phyloP scores from a whole-genome alignment of 2,329 filamentous ascomycete species.

The Sporothrix protearum region DNA sequence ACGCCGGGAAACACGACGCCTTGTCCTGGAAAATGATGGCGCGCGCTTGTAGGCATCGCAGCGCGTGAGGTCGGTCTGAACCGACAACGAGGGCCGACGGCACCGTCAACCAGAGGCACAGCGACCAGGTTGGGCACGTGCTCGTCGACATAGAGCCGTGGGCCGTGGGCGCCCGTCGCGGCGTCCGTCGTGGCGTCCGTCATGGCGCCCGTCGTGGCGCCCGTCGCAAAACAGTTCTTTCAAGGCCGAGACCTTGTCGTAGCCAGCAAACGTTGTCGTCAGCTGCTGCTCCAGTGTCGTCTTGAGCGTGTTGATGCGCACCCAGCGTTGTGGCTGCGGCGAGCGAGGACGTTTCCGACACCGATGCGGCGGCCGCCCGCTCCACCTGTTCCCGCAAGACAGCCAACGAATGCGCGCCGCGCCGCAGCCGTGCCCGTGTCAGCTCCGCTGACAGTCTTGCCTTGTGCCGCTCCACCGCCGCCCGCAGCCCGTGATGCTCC shows the following conservation, averaged over 20 bases:
- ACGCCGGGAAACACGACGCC: slow-evolving; percentile 93
- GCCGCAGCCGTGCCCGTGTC: slow-evolving; percentile 70
- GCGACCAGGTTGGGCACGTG: slow-evolving; percentile 83
- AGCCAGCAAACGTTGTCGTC: slow-evolving; percentile 67
- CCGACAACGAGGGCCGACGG: slow-evolving; percentile 35
- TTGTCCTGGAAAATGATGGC: slow-evolving; percentile 92
- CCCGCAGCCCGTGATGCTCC: slow-evolving; percentile 71
- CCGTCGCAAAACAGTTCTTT: slow-evolving; percentile 56
- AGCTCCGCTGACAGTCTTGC: slow-evolving; percentile 77
- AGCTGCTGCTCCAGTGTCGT: slow-evolving; percentile 69
- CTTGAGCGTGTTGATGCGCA: slow-evolving; percentile 78
- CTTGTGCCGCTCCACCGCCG: slow-evolving; percentile 75
- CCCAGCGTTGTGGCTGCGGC: slow-evolving; percentile 78
- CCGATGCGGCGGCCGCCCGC: slow-evolving; percentile 64
- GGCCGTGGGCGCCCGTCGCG: slow-evolving; percentile 24
- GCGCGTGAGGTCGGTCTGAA: slow-evolving; percentile 67
- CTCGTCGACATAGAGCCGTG: slow-evolving; percentile 65
- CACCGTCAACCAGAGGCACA: slow-evolving; percentile 49
- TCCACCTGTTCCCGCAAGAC: slow-evolving; percentile 60
- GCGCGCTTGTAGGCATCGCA: slow-evolving; percentile 71
- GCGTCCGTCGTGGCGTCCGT: no score
- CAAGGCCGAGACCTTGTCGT: slow-evolving; percentile 54
- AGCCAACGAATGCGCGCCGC: slow-evolving; percentile 65
- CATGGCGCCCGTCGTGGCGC: no score
- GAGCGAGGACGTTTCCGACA: slow-evolving; percentile 53